Evolutionary conservation across 2,329 filamentous ascomycete genomes (phyloP).

Genomic region (Talaromyces atroroseus): DNA sequence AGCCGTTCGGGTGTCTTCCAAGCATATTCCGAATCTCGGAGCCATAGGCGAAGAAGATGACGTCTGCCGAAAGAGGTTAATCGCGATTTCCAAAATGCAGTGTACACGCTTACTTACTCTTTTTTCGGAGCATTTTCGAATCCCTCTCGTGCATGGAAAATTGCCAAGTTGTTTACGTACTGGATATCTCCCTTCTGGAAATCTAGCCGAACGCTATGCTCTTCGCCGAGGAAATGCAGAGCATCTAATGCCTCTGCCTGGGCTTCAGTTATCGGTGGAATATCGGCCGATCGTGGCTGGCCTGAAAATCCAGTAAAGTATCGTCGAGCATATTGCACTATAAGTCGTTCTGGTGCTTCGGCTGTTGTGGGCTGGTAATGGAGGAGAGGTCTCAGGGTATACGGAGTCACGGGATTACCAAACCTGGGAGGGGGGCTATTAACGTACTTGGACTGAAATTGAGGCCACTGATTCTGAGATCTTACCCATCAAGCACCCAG

Average conservation of each 20-base stretch:
- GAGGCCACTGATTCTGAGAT: background rate
- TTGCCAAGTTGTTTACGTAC: constrained; percentile 49
- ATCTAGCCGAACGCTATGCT: constrained; percentile 37
- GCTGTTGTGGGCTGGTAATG: constrained; percentile 50
- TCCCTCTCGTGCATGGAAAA: constrained; percentile 47
- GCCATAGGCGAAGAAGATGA: constrained; percentile 45
- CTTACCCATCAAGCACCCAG: constrained; percentile 46
- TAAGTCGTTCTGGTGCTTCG: constrained; percentile 47
- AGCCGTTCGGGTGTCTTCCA: constrained; percentile 41
- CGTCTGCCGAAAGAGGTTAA: constrained; percentile 24
- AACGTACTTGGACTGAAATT: background rate
- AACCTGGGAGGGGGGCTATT: constrained; percentile 38
- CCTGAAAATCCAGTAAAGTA: constrained; percentile 50
- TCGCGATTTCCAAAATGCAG: background rate
- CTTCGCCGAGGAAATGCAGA: constrained; percentile 46
- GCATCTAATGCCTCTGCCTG: constrained; percentile 51
- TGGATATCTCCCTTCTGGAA: constrained; percentile 48
- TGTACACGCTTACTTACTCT: constrained; percentile 26
- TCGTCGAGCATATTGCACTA: constrained; percentile 58
- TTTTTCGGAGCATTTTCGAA: constrained; percentile 38
- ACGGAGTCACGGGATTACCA: constrained; percentile 44
- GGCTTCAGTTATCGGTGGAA: constrained; percentile 48
- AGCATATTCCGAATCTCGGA: constrained; percentile 42
- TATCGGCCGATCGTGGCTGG: constrained; percentile 36
- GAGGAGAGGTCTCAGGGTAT: constrained; percentile 37